A percentile compares a stretch with the other conserved stretches of the same genome.
Conservation (phyloP, 345 rosid genomes). For the Geranium rotundifolium region DNA sequence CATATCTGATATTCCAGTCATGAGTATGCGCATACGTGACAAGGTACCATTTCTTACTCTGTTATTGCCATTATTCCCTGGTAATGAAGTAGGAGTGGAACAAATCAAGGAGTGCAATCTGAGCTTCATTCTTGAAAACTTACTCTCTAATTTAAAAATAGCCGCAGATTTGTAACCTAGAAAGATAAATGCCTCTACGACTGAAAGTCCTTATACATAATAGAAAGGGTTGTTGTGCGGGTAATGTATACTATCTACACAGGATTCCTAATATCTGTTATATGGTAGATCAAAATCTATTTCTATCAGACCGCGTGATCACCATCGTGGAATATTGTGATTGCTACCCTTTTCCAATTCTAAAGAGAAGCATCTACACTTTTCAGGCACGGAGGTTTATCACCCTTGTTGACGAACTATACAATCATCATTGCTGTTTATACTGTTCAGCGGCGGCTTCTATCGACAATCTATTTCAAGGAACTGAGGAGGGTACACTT, state of each 20-base stretch:
- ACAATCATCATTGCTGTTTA: conserved; percentile 84
- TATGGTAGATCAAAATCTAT: background rate
- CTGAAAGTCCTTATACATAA: no score
- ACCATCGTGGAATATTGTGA: background rate
- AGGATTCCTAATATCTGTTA: background rate
- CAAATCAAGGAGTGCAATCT: no score
- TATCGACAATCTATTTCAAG: conserved; percentile 85
- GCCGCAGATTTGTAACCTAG: no score
- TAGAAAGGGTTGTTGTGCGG: no score
- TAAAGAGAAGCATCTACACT: background rate
- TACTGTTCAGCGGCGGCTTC: conserved; percentile 59
- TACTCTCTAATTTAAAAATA: no score
- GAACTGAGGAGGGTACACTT: conserved; percentile 86
- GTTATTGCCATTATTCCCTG: background rate
- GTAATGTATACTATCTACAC: no score
- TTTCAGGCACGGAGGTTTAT: conserved; percentile 91
- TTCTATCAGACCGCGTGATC: background rate
- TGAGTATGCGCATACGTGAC: conserved; percentile 83
- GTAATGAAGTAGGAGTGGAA: background rate
- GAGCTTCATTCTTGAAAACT: no score
- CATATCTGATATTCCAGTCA: conserved; percentile 61
- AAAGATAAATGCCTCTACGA: no score
- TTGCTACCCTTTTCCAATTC: background rate
- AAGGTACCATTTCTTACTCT: conserved; percentile 35
- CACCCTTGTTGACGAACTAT: conserved; percentile 82